Conservation (phyloP, 1,284 basidiomycete species). For the Agroathelia rolfsii region DNA sequence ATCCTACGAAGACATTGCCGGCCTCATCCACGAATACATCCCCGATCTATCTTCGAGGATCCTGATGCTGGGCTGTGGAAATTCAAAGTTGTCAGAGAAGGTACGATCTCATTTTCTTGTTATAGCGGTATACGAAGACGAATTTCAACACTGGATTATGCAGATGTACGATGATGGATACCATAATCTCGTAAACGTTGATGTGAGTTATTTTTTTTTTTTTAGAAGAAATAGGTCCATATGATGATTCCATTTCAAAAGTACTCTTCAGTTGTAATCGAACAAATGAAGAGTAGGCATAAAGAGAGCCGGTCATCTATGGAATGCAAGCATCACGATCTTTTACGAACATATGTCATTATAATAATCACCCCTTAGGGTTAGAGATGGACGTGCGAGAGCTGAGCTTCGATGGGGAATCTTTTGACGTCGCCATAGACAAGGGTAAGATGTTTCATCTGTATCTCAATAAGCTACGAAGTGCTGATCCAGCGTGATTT, state of each 20-base stretch:
- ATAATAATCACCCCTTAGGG: constrained; percentile 36
- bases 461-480: neutral
- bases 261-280: constrained; percentile 77
- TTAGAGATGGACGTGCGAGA: constrained; percentile 81
- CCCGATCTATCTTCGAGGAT: constrained; percentile 60
- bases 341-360: neutral
- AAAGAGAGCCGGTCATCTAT: constrained; percentile 49
- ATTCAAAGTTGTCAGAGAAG: constrained; percentile 72
- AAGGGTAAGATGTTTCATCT: constrained; percentile 46
- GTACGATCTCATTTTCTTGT: constrained; percentile 25
- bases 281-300: constrained; percentile 70
- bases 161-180: constrained; percentile 92
- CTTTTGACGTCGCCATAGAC: constrained; percentile 84
- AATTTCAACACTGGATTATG: too few relatives aligned
- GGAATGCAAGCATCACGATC: constrained; percentile 61
- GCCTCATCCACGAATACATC: constrained; percentile 49
- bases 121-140: too few relatives aligned
- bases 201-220: constrained; percentile 58
- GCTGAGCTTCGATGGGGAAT: constrained; percentile 53
- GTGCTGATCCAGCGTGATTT: constrained; percentile 3
- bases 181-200: constrained; percentile 74
- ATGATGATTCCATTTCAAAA: too few relatives aligned
- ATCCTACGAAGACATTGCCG: constrained; percentile 56
- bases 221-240: constrained; percentile 3
- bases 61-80: constrained; percentile 88